phyloP scores from a whole-genome alignment of 148 eudicot genomes.

The Agrostemma githago region DNA sequence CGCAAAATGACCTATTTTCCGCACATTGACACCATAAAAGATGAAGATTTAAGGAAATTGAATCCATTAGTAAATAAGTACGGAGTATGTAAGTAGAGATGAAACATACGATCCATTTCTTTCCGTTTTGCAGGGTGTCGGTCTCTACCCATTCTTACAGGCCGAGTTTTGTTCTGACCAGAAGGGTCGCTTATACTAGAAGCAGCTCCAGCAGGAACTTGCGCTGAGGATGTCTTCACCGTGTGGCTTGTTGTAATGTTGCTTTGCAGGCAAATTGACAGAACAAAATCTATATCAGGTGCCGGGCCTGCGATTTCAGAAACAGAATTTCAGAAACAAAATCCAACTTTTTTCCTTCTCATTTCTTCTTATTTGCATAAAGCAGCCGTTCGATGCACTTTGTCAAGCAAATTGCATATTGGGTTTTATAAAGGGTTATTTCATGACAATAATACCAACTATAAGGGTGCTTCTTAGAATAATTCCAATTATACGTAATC shows the following conservation, averaged over 20 bases:
- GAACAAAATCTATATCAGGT: constrained; percentile 86
- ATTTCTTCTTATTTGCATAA: neutral
- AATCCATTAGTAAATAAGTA: neutral
- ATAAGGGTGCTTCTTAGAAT: no score
- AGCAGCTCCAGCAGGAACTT: constrained; percentile 40
- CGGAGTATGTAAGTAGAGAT: constrained; percentile 9
- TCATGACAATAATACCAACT: no score
- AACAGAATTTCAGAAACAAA: neutral
- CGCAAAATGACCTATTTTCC: neutral
- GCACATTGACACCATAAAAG: neutral
- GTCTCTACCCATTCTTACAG: constrained; percentile 49
- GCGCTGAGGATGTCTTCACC: constrained; percentile 34
- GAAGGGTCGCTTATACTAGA: constrained; percentile 62
- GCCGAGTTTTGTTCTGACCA: constrained; percentile 54
- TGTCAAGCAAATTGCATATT: no score
- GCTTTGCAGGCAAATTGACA: constrained; percentile 87
- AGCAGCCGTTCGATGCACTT: no score
- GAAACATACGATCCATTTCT: constrained; percentile 59
- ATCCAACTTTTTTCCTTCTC: neutral
- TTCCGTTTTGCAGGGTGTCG: constrained; percentile 65
- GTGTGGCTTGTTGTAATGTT: constrained; percentile 45
- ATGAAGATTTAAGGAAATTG: neutral
- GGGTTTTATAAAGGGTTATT: neutral
- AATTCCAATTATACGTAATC: no score
- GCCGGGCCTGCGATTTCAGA: constrained; percentile 59